These are phyloP conservation scores for Aspergillus versicolor DNA, from an alignment of 2,329 filamentous ascomycete genomes.

Conservation along the genomic window DNA sequence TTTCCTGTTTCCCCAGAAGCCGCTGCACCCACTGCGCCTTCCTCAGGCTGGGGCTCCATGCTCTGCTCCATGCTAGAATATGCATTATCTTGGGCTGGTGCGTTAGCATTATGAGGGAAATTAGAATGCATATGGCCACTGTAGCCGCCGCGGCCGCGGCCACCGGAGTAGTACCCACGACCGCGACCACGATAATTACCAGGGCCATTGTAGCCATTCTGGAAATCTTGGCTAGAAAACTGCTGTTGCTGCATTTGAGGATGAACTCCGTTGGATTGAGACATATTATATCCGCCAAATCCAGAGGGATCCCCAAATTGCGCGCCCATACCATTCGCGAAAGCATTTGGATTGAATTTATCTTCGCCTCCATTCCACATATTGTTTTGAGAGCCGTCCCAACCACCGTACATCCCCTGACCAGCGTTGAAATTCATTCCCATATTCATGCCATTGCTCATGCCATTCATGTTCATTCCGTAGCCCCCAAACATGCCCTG, in stretches of 20 bases:
- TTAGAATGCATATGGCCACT: conserved; percentile 38
- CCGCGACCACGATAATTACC: conserved; percentile 61
- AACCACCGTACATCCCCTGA: conserved; percentile 71
- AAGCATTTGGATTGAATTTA: conserved; percentile 86
- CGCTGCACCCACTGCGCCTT: conserved; percentile 15
- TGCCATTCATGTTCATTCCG: conserved; percentile 81
- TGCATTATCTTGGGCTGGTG: conserved; percentile 32
- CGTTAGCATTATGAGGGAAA: conserved; percentile 34
- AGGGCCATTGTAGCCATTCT: conserved; percentile 78
- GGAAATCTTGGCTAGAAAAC: conserved; percentile 61
- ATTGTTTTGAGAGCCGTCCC: conserved; percentile 71
- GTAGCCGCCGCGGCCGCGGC: conserved; percentile 38
- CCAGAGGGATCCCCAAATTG: conserved; percentile 77
- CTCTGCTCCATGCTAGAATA: conserved; percentile 29
- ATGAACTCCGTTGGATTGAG: conserved; percentile 80
- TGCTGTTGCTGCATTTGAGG: conserved; percentile 57
- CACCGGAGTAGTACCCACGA: conserved; percentile 56
- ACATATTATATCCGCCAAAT: conserved; percentile 68
- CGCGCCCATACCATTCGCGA: conserved; percentile 71
- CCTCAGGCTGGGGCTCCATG: conserved; percentile 15
- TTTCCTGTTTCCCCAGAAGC: conserved; percentile 15
- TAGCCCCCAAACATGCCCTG: conserved; percentile 51
- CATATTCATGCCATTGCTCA: conserved; percentile 75
- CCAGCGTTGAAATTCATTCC: conserved; percentile 58
- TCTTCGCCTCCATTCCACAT: conserved; percentile 81